Conservation (phyloP, 2,329 filamentous ascomycete genomes). For the Colletotrichum limetticola region DNA sequence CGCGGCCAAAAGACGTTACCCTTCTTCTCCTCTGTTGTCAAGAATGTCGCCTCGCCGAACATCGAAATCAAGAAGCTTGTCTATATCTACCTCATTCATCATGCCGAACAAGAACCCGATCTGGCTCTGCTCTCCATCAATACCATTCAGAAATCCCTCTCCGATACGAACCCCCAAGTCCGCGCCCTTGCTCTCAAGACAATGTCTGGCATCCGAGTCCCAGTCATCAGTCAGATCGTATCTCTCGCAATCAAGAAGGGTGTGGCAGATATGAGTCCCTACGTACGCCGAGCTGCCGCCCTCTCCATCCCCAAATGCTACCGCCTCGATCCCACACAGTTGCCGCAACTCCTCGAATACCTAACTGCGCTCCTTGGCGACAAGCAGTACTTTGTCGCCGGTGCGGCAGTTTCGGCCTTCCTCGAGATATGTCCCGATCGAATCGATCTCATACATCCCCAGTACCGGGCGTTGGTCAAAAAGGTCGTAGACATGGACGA, state of each 20-base stretch:
- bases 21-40: slow-evolving; percentile 98
- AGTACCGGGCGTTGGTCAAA: slow-evolving; percentile 85
- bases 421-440: slow-evolving; percentile 89
- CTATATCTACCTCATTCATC: slow-evolving; percentile 96
- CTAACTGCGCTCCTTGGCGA: slow-evolving; percentile 83
- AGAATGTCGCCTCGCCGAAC: slow-evolving; percentile 95
- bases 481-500: slow-evolving; percentile 99
- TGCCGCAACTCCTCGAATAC: slow-evolving; percentile 87
- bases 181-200: slow-evolving; percentile 92
- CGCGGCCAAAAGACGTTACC: slow-evolving; percentile 86
- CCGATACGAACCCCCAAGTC: slow-evolving; percentile 89
- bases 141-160: slow-evolving; percentile 97
- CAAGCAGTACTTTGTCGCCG: slow-evolving; percentile 96
- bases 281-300: slow-evolving; percentile 92
- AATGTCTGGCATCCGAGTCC: slow-evolving; percentile 97
- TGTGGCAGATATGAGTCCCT: slow-evolving; percentile 91
- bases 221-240: slow-evolving; percentile 97
- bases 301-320: slow-evolving; percentile 97
- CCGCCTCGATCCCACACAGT: slow-evolving; percentile 84
- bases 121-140: slow-evolving; percentile 97
- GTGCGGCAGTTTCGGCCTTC: slow-evolving; percentile 90
- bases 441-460: slow-evolving; percentile 88
- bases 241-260: slow-evolving; percentile 96
- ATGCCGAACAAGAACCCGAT: slow-evolving; percentile 96
- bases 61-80: slow-evolving; percentile 98